Evolutionary conservation across 371 early-diverging fungal genomes (phyloP).

Genomic region (Capillidium rhysosporum): DNA sequence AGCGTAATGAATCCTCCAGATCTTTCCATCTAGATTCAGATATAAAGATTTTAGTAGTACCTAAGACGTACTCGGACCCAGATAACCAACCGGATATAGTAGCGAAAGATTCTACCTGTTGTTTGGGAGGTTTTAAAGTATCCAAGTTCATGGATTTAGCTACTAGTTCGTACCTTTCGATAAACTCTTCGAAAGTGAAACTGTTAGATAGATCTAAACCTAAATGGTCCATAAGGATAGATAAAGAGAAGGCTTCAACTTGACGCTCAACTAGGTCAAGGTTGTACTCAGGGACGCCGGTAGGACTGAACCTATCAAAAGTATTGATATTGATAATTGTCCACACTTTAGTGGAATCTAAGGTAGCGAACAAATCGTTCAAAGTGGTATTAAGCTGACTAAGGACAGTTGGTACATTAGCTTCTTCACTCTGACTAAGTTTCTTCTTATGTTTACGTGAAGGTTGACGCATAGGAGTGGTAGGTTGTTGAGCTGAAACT

Average conservation of each 20-base stretch:
- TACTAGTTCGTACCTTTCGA: constrained; percentile 29
- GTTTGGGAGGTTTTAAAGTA: constrained; percentile 13
- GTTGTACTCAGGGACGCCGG: constrained; percentile 23
- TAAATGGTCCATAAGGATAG: constrained; percentile 32
- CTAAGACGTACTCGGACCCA: constrained; percentile 14
- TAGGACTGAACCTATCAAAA: constrained; percentile 32
- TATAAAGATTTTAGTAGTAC: constrained; percentile 45
- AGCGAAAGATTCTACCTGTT: constrained; percentile 19
- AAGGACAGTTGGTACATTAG: constrained; percentile 15
- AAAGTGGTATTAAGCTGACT: constrained; percentile 43
- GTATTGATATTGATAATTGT: constrained; percentile 62
- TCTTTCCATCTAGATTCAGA: constrained; percentile 51
- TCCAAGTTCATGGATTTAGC: constrained; percentile 18
- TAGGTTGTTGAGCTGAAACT: constrained; percentile 44
- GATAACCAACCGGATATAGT: constrained; percentile 22
- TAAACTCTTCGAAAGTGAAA: constrained; percentile 38
- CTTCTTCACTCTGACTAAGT: background rate
- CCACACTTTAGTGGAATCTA: constrained; percentile 65
- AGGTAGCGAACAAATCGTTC: constrained; percentile 41
- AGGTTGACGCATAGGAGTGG: constrained; percentile 25
- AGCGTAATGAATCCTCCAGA: constrained; percentile 52
- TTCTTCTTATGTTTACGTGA: constrained; percentile 3
- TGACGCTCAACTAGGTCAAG: constrained; percentile 33
- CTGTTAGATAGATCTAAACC: constrained; percentile 33
- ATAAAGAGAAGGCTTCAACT: constrained; percentile 34